Conservation (phyloP, 2,329 filamentous ascomycete species). For the Eurotiales sp. region DNA sequence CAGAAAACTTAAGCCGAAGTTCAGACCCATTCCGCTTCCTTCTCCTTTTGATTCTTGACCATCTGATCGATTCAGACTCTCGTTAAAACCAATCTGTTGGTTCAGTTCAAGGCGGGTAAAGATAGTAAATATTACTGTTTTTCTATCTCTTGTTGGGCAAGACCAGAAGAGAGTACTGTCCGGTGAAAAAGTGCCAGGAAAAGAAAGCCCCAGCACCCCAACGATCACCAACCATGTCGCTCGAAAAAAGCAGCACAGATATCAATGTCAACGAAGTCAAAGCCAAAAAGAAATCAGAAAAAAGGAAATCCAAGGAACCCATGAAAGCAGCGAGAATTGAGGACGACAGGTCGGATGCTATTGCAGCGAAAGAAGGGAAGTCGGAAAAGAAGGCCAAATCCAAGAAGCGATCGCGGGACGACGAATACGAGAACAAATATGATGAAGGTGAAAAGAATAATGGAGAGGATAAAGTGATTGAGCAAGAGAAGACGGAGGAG, state of each 20-base stretch:
- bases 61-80: too few relatives aligned
- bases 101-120: too few relatives aligned
- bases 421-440: constrained; percentile 20
- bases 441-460: neutral
- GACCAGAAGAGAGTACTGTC: too few relatives aligned
- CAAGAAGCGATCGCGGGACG: constrained; percentile 18
- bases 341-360: neutral
- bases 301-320: constrained; percentile 22
- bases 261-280: constrained; percentile 1
- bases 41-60: too few relatives aligned
- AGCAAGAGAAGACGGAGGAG: neutral
- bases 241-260: constrained; percentile 18
- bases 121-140: too few relatives aligned
- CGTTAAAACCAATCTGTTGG: too few relatives aligned
- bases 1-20: too few relatives aligned
- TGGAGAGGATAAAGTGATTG: constrained; percentile 1
- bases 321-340: constrained; percentile 19
- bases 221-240: constrained; percentile 4
- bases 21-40: too few relatives aligned
- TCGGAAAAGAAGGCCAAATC: constrained; percentile 18
- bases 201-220: too few relatives aligned
- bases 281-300: constrained; percentile 19
- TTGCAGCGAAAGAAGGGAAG: constrained; percentile 14
- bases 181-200: too few relatives aligned
- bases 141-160: too few relatives aligned